A percentile compares a stretch with the other conserved stretches of the same genome.
phyloP scores from a whole-genome alignment of 2,329 filamentous ascomycete species.

The Orbilia blumenaviensis region DNA sequence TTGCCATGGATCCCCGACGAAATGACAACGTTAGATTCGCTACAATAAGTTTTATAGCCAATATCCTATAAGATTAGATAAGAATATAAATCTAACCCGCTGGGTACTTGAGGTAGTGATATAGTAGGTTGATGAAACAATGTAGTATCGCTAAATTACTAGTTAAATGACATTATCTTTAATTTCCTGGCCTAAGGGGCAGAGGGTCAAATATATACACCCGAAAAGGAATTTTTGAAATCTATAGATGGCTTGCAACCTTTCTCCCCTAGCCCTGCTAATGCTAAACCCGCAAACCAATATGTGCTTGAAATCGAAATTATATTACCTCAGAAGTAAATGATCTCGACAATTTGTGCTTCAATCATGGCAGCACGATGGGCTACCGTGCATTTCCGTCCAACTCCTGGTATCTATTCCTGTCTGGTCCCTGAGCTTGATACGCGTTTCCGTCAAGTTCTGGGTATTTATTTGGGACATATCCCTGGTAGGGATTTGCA shows the following conservation, averaged over 20 bases:
- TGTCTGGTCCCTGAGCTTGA: constrained; percentile 10
- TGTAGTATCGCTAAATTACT: no score
- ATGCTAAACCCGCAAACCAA: background rate
- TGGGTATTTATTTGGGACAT: background rate
- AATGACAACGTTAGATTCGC: no score
- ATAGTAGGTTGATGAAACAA: no score
- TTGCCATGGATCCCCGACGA: no score
- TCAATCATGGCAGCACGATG: no score
- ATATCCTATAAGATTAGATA: no score
- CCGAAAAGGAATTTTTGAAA: background rate
- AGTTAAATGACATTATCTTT: background rate
- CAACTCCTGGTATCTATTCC: constrained; percentile 10
- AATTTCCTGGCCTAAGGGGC: background rate
- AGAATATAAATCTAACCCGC: no score
- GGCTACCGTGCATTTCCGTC: background rate
- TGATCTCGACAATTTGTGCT: background rate
- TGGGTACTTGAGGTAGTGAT: no score
- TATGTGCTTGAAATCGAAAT: background rate
- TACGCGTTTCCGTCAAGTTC: constrained; percentile 7
- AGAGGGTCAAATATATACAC: background rate
- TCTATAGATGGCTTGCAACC: background rate
- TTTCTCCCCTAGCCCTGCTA: background rate
- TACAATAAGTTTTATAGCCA: no score
- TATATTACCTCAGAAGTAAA: no score
- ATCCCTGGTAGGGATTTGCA: background rate